Percentiles rank a stretch among this genome's conserved stretches.
phyloP scores from a whole-genome alignment of 352 stramenopile genomes.

The Phytophthora sp. region DNA sequence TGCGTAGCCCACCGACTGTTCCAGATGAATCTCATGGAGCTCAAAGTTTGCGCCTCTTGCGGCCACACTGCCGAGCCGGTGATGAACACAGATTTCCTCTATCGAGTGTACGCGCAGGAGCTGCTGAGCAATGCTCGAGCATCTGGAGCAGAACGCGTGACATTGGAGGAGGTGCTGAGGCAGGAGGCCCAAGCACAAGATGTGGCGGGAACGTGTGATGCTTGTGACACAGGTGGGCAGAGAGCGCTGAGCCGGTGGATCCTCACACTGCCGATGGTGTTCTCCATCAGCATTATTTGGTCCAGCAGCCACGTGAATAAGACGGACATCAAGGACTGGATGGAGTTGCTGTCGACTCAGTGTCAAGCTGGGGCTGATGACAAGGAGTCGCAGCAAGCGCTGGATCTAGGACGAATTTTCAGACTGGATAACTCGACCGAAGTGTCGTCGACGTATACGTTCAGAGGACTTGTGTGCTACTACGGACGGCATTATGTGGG shows the following conservation, averaged over 20 bases:
- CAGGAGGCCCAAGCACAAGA: conserved; percentile 60
- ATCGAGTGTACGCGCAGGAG: conserved; percentile 82
- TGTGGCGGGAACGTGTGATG: conserved; percentile 53
- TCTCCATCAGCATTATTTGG: conserved; percentile 86
- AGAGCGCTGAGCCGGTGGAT: conserved; percentile 74
- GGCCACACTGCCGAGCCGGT: conserved; percentile 70
- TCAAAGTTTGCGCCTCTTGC: conserved; percentile 67
- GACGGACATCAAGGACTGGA: conserved; percentile 70
- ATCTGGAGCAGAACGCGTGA: conserved; percentile 21
- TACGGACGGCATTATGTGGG: conserved; percentile 87
- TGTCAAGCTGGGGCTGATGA: conserved; percentile 30
- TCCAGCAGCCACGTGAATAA: conserved; percentile 72
- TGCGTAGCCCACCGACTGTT: conserved; percentile 85
- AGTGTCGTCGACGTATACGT: conserved; percentile 58
- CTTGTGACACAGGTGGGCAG: conserved; percentile 52
- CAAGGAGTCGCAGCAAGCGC: conserved; percentile 49
- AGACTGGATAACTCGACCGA: conserved; percentile 49
- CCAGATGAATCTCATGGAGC: conserved; percentile 89
- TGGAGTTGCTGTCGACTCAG: conserved; percentile 69
- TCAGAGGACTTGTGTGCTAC: conserved; percentile 87
- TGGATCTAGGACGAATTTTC: conserved; percentile 78
- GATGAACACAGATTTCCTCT: conserved; percentile 89
- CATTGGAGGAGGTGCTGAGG: conserved; percentile 64
- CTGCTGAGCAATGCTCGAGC: conserved; percentile 41
- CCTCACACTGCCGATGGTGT: conserved; percentile 86